Evolutionary conservation across 2,329 filamentous ascomycete genomes (phyloP), one percentile per base, ranked within the genome.

Genomic region (Fusarium palustre): DNA sequence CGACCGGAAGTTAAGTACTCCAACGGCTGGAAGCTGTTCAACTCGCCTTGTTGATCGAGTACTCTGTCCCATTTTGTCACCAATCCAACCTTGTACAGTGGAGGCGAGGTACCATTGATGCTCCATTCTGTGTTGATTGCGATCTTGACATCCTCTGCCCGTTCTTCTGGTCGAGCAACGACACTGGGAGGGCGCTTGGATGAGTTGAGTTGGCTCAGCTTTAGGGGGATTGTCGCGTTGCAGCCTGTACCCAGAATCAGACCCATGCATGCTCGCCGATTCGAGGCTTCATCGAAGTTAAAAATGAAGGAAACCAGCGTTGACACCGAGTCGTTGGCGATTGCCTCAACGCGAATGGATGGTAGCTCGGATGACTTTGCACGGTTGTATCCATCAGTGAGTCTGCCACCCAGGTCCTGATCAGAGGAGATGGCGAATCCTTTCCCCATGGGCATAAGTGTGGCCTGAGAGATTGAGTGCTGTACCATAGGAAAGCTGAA

Each of bases 61-160:
- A 85, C 80, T 12, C 82, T 79, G 73, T 96, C 92, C 92, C 92
- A 95, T 36, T 80, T 81, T 12, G 87, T 94, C 53, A 92, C 87
- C 48, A 94, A 84, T 2, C 83, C 82, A 22, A 90, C 80, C 25
- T 89, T 84, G 25, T 85, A 82, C 55, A 95, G 81, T 1, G 92
- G 91, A 9, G 85, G 82, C n/a, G 88, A 89, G 3, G 92, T 88
- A 9, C 92, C 92, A 28, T 90, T 90, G 72, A 96, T 93, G 53
- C 90, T 92, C 90, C 91, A 94, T 79, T 96, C 92, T 0, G 92
- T 95, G 75, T 95, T 95, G 67, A 95, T 88, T 7, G 92, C 87
- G 16, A 94, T 90, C 69, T 88, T 90, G n/a, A 86, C 81, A 9
- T 91, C 84, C 15, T 83, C 80, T 2, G 82, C 69, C 24, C 67